Percentiles rank a stretch among this genome's conserved stretches.
Conservation (phyloP, 2,329 filamentous ascomycete genomes). For the Dactylonectria macrodidyma region DNA sequence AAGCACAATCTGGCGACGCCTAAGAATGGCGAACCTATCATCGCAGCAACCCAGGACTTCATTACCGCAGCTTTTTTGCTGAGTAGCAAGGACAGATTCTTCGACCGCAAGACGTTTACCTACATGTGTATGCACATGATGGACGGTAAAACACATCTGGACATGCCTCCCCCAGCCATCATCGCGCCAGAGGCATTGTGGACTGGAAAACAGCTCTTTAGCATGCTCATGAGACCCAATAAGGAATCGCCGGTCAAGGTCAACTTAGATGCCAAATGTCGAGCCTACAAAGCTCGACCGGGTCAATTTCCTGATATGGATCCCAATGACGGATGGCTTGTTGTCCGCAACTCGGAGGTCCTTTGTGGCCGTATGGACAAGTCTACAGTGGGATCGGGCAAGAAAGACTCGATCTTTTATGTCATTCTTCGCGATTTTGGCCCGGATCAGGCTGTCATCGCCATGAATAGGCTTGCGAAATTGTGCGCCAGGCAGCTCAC, state of each 20-base stretch:
- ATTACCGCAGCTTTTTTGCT: slow-evolving; percentile 95
- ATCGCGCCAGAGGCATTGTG: slow-evolving; percentile 89
- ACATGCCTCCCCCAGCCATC: slow-evolving; percentile 89
- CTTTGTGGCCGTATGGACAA: slow-evolving; percentile 99
- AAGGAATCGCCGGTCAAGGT: slow-evolving; percentile 85
- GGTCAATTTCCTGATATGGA: slow-evolving; percentile 79
- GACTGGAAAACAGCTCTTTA: slow-evolving; percentile 98
- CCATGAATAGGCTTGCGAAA: slow-evolving; percentile 95
- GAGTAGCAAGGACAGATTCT: slow-evolving; percentile 94
- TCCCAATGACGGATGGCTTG: slow-evolving; percentile 89
- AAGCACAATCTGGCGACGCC: slow-evolving; percentile 97
- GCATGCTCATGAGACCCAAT: slow-evolving; percentile 90
- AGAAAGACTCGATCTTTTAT: slow-evolving; percentile 98
- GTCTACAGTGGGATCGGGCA: slow-evolving; percentile 94
- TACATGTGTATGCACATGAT: slow-evolving; percentile 97
- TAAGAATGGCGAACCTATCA: slow-evolving; percentile 98
- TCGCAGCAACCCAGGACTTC: slow-evolving; percentile 99
- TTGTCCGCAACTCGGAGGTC: slow-evolving; percentile 95
- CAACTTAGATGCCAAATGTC: slow-evolving; percentile 94
- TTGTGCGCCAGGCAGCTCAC: slow-evolving; percentile 90
- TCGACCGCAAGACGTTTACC: slow-evolving; percentile 88
- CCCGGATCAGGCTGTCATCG: slow-evolving; percentile 86
- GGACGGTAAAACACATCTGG: slow-evolving; percentile 81
- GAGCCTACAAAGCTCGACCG: slow-evolving; percentile 78
- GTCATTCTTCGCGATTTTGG: slow-evolving; percentile 96